Evolutionary conservation across 305 asterid species (phyloP).

Genomic region (Solanum chacoense): DNA sequence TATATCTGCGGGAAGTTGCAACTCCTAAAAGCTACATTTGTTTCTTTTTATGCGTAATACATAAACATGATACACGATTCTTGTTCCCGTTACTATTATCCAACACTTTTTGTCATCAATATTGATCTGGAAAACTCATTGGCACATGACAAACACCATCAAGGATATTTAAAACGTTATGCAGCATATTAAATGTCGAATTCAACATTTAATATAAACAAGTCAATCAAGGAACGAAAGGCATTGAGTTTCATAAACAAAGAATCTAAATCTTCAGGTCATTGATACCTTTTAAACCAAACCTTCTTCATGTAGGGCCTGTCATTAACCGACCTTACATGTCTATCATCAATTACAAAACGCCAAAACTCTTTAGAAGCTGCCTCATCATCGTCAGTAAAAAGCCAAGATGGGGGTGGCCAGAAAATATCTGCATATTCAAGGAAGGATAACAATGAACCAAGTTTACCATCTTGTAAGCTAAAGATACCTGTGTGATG

Average conservation of each 20-base stretch:
- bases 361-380: background rate
- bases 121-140: background rate
- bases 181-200: background rate
- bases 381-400: background rate
- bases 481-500: background rate
- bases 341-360: background rate
- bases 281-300: background rate
- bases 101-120: background rate
- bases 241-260: background rate
- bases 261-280: background rate
- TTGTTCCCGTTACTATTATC: background rate
- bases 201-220: background rate
- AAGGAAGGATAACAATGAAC: background rate
- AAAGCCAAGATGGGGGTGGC: background rate
- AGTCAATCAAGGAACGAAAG: background rate
- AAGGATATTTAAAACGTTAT: background rate
- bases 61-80: background rate
- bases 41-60: background rate
- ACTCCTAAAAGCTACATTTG: background rate
- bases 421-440: background rate
- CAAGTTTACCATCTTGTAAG: background rate
- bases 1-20: background rate
- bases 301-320: background rate
- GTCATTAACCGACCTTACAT: background rate
- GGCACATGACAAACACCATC: background rate